Evolutionary conservation across 176 grass and related monocot species (phyloP), one percentile per base, ranked within the genome.

Genomic region (Aegilops sharonensis): DNA sequence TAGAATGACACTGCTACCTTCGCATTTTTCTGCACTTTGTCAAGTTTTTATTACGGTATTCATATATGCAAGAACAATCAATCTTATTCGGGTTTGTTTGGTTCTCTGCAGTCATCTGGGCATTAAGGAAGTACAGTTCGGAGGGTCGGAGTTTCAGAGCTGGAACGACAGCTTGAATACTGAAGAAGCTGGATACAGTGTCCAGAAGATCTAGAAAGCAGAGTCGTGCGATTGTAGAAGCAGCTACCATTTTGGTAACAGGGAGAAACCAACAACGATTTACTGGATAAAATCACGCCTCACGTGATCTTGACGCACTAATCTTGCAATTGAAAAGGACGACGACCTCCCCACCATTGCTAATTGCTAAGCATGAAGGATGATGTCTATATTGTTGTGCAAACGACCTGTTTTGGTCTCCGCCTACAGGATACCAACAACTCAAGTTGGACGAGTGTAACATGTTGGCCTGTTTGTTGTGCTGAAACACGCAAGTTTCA

Each of bases 61-160:
- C 14, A 29, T 72, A 40, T 57, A 20, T 77, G 45, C 29, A 54
- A 11, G 42, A 81, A 81, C 13, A 40, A 80, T 72, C 32, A 45
- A 57, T 85, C 81, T 81, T 68, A 85, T 92, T 84, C 36, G 5
- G 14, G 85, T 80, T 10, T 89, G 45, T 79, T 82, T 78, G 1
- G 13, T 78, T 87, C 72, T 78, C 40, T 80, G 71, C 88, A 98
- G 92, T 81, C 83, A 94, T 94, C 85, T 94, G 56, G 97, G 94
- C 62, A 95, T 98, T 89, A 98, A 94, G 81, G 90, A 94, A 92
- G 67, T 96, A 59, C 77, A 92, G 30, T 94, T 95, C 85, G 97
- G 97, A 78, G 97, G 97, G 11, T 85, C 74, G 43, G 85, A 91
- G 69, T 98, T 96, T 79, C 85, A 81, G 89, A 90, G 84, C 79